Percentiles rank a stretch among this genome's conserved stretches.
These are phyloP conservation scores for Mortierella sp. DNA, from an alignment of 371 early-diverging fungal species.

Conservation along the genomic window DNA sequence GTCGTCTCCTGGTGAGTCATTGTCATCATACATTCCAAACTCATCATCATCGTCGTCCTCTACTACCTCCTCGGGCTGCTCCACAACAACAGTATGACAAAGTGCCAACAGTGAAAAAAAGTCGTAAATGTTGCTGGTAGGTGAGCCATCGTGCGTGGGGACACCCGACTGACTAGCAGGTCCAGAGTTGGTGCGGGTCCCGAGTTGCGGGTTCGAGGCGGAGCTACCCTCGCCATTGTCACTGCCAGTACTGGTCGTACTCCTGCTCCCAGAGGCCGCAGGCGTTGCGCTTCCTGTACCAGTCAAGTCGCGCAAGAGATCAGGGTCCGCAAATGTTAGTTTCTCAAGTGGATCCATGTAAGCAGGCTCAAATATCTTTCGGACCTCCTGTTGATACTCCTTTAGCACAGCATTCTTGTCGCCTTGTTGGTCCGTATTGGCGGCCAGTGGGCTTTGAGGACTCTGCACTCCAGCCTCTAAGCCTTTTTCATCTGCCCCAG, in stretches of 20 bases:
- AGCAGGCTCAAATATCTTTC: conserved; percentile 72
- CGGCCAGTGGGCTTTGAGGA: conserved; percentile 5
- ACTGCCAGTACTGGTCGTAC: conserved; percentile 17
- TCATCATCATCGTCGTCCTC: conserved; percentile 63
- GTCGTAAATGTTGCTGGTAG: conserved; percentile 66
- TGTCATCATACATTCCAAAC: conserved; percentile 37
- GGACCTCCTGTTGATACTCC: conserved; percentile 69
- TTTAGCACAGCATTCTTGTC: conserved; percentile 65
- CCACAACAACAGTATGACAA: conserved; percentile 95
- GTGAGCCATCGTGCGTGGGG: conserved; percentile 34
- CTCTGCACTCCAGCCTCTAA: conserved; percentile 15
- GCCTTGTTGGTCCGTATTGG: conserved; percentile 9
- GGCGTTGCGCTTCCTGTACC: too few species aligned
- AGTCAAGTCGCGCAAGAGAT: conserved; percentile 64
- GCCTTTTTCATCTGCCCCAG: too few species aligned
- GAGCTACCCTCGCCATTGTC: conserved; percentile 34
- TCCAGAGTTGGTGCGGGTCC: conserved; percentile 1
- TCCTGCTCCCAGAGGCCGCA: conserved; percentile 13
- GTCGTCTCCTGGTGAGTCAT: conserved; percentile 20
- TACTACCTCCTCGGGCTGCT: conserved; percentile 64
- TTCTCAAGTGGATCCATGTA: conserved; percentile 75
- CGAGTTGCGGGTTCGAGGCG: conserved; percentile 1
- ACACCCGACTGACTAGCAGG: conserved; percentile 19
- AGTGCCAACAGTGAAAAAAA: conserved; percentile 90
- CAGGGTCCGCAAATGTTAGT: conserved; percentile 89